A percentile compares a stretch with the other conserved stretches of the same genome.
These are phyloP conservation scores for Asterochloris sp. DNA, from an alignment of 139 green algal species.

Conservation along the genomic window DNA sequence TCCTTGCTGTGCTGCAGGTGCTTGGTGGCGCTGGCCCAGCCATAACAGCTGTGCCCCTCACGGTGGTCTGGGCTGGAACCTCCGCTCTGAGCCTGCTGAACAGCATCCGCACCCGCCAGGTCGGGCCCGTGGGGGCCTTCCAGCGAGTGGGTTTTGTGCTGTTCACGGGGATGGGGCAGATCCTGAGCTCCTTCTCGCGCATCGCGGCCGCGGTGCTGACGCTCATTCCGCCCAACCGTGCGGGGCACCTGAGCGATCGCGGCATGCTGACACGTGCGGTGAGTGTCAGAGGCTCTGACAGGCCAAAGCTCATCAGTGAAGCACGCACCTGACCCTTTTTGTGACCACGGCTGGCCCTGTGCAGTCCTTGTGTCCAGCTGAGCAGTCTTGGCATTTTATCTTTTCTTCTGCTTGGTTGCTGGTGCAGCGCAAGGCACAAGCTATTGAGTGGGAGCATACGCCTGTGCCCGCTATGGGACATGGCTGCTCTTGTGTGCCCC, in stretches of 20 bases:
- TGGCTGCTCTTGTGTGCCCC: no score
- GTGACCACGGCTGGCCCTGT: no score
- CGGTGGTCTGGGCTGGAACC: conserved; percentile 70
- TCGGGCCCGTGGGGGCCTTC: conserved; percentile 33
- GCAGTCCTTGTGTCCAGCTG: no score
- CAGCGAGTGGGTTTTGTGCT: conserved; percentile 59
- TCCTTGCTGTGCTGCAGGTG: conserved; percentile 29
- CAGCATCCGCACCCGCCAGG: conserved; percentile 48
- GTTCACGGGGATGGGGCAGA: conserved; percentile 51
- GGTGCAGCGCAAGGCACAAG: no score
- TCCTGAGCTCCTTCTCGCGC: conserved; percentile 56
- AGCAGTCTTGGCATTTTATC: no score
- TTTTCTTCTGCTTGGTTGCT: no score
- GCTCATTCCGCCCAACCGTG: conserved; percentile 54
- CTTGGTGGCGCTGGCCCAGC: conserved; percentile 71
- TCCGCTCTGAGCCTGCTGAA: conserved; percentile 51
- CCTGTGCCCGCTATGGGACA: no score
- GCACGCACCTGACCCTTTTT: no score
- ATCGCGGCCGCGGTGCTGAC: conserved; percentile 54
- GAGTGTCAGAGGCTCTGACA: no score
- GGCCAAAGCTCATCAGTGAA: no score
- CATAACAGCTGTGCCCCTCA: conserved; percentile 64
- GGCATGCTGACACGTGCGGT: conserved; percentile 48
- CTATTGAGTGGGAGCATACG: no score
- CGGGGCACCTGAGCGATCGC: conserved; percentile 50